A percentile compares a stretch with the other conserved stretches of the same genome.
phyloP scores from a whole-genome alignment of 164 flowering plant species.

The Annona cherimola region DNA sequence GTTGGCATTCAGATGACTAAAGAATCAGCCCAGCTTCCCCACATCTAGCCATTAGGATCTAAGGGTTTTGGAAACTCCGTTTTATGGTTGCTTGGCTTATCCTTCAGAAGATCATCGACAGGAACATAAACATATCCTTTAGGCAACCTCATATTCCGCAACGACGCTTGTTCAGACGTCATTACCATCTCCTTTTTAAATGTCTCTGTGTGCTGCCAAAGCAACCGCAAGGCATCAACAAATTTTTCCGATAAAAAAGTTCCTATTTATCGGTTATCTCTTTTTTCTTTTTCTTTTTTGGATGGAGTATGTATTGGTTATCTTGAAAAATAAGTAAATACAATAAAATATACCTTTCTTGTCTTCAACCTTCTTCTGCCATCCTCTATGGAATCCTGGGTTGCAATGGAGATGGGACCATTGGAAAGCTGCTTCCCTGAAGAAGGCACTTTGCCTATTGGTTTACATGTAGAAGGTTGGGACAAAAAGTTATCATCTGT shows the following conservation, averaged over 20 bases:
- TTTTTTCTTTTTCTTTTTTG: not conserved
- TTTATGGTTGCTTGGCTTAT: slow-evolving; percentile 40
- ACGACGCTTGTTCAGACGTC: slow-evolving; percentile 84
- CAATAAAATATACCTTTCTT: slow-evolving; percentile 42
- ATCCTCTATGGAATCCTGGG: slow-evolving; percentile 33
- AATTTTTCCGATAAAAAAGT: not conserved
- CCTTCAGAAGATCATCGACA: slow-evolving; percentile 54
- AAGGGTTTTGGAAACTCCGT: slow-evolving; percentile 27
- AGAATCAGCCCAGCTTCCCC: slow-evolving; percentile 1
- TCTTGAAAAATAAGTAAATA: not conserved
- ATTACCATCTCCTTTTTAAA: slow-evolving; percentile 80
- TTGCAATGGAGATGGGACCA: slow-evolving; percentile 34
- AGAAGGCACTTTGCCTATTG: slow-evolving; percentile 32
- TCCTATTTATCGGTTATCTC: not conserved
- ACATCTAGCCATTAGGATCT: slow-evolving; percentile 39
- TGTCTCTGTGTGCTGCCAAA: slow-evolving; percentile 55
- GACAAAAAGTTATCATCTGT: slow-evolving; percentile 70
- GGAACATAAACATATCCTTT: slow-evolving; percentile 88
- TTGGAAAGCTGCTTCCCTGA: slow-evolving; percentile 79
- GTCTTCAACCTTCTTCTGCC: slow-evolving; percentile 39
- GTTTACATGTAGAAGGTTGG: slow-evolving; percentile 28
- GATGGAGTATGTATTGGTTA: too few relatives aligned
- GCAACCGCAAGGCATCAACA: not conserved
- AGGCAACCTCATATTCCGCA: slow-evolving; percentile 73
- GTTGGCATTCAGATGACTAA: slow-evolving; percentile 9